Evolutionary conservation across 1,284 basidiomycete species (phyloP).

Genomic region (Ustilago trichophora): DNA sequence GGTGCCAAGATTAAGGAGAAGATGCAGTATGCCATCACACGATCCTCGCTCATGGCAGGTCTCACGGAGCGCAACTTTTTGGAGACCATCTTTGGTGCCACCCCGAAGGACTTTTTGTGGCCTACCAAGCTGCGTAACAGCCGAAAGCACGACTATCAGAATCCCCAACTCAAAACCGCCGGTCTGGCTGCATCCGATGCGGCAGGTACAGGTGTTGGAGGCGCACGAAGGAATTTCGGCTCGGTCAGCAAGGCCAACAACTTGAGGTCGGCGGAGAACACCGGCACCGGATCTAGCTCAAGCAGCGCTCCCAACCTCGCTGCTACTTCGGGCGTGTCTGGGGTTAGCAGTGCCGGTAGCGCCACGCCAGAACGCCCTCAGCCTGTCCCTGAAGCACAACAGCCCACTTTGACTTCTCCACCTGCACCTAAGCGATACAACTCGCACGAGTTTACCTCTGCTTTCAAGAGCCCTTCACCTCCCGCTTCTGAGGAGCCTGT

Average conservation of each 20-base stretch:
- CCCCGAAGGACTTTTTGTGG: slow-evolving; percentile 50
- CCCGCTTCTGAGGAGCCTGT: slow-evolving; percentile 18
- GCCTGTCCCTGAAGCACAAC: slow-evolving; percentile 23
- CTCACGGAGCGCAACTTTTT: slow-evolving; percentile 57
- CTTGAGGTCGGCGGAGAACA: slow-evolving; percentile 7
- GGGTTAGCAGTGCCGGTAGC: slow-evolving; percentile 6
- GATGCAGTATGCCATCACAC: slow-evolving; percentile 59
- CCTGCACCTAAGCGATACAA: slow-evolving; percentile 44
- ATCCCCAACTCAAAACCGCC: slow-evolving; percentile 53
- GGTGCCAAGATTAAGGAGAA: slow-evolving; percentile 59
- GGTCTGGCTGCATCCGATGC: slow-evolving; percentile 52
- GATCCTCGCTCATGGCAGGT: slow-evolving; percentile 47
- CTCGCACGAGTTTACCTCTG: slow-evolving; percentile 40
- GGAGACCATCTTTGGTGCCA: slow-evolving; percentile 56
- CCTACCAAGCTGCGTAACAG: slow-evolving; percentile 55
- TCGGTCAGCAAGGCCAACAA: slow-evolving; percentile 28
- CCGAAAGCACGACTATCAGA: slow-evolving; percentile 62
- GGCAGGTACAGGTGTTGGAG: slow-evolving; percentile 55
- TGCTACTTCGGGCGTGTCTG: slow-evolving; percentile 18
- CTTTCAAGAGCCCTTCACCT: slow-evolving; percentile 40
- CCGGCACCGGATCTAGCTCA: too few species aligned
- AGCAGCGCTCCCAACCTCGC: slow-evolving; percentile 3
- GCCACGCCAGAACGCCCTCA: slow-evolving; percentile 9
- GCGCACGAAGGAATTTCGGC: slow-evolving; percentile 55
- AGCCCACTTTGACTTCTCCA: slow-evolving; percentile 9